Percentiles rank a stretch among this genome's conserved stretches.
Conservation (phyloP, 306 rosid species). For the Sesbania bispinosa region DNA sequence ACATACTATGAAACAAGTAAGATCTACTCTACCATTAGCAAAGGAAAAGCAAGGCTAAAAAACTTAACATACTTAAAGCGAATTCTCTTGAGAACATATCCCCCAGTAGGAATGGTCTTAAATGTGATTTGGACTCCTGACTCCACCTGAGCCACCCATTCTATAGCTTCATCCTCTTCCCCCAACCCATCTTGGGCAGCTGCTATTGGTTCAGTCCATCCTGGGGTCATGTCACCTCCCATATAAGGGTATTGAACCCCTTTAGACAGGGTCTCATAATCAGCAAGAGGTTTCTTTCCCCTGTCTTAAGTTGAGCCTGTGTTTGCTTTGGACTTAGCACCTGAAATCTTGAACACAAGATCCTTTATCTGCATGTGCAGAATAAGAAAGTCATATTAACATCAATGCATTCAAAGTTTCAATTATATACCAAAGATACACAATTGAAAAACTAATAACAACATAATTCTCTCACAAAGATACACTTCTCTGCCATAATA, state of each 20-base stretch:
- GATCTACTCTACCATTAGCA: no score
- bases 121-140: constrained; percentile 88
- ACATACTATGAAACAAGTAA: no score
- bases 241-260: constrained; percentile 76
- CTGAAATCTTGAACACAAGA: constrained; percentile 80
- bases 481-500: background rate
- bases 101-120: constrained; percentile 85
- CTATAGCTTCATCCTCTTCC: constrained; percentile 62
- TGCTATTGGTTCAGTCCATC: constrained; percentile 40
- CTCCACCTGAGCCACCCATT: constrained; percentile 98
- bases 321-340: constrained; percentile 70
- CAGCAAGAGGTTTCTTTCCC: constrained; percentile 68
- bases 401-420: background rate
- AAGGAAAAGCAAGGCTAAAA: no score
- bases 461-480: no score
- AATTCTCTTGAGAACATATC: constrained; percentile 82
- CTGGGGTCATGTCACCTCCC: constrained; percentile 71
- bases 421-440: no score
- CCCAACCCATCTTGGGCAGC: constrained; percentile 60
- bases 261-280: constrained; percentile 69
- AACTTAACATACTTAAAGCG: constrained; percentile 64
- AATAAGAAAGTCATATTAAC: background rate
- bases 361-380: constrained; percentile 68
- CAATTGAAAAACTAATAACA: no score
- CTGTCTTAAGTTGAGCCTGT: constrained; percentile 58